Percentiles rank a stretch among this genome's conserved stretches.
Evolutionary conservation across 179 eudicot genomes (phyloP).

Genomic region (Drosera spatulata): DNA sequence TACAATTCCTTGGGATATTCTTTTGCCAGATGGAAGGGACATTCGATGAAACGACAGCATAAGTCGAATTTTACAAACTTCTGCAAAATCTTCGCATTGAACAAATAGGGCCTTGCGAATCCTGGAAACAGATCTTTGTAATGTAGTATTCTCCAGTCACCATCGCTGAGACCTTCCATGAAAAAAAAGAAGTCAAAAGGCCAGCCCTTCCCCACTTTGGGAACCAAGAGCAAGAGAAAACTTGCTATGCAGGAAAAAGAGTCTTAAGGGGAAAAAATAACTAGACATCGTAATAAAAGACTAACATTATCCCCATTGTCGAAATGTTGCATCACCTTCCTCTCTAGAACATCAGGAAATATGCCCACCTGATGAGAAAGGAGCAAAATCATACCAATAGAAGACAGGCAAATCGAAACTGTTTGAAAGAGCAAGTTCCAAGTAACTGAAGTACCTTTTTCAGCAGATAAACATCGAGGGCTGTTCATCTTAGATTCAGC

Average conservation of each 20-base stretch:
- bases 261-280: not conserved
- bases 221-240: too few relatives aligned
- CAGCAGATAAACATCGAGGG: conserved; percentile 46
- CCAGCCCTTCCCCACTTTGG: too few relatives aligned
- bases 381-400: not conserved
- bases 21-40: too few relatives aligned
- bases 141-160: conserved; percentile 70
- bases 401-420: too few relatives aligned
- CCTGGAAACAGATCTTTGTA: conserved; percentile 73
- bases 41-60: not conserved
- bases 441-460: conserved; percentile 33
- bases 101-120: conserved; percentile 67
- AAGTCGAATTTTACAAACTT: conserved; percentile 22
- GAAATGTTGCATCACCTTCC: conserved; percentile 45
- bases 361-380: conserved; percentile 45
- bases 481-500: conserved; percentile 33
- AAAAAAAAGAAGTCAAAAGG: conserved; percentile 3
- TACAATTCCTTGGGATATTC: too few relatives aligned
- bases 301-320: conserved; percentile 59
- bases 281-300: not conserved
- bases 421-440: not conserved
- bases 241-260: not conserved
- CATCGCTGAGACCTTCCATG: conserved; percentile 60
- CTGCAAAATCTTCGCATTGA: conserved; percentile 50
- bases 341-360: conserved; percentile 61